Base-by-base conservation (phyloP, 2,329 filamentous ascomycete species). In the Penicillium sp. region DNA sequence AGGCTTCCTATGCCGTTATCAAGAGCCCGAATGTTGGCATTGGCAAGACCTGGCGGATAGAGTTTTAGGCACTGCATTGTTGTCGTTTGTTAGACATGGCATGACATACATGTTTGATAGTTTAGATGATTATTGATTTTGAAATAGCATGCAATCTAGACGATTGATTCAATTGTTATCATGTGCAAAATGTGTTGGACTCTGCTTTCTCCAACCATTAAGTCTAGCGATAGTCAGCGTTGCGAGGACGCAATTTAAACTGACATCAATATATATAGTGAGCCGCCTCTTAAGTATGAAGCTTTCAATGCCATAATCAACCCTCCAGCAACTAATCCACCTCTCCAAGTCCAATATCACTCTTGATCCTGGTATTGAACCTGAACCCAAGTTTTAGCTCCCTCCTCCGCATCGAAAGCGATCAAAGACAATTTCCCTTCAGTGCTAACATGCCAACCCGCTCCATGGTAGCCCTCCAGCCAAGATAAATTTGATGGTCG, bases 1-100 rank as follows among this genome's bases (percentile, higher is more conserved):
- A 84, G 75, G 88, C 88, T 13, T 79, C 82, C 19, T 90, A 85
- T 80, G 88, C 85, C 3, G 80, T 90, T 17, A 83, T 91, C 9
- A 85, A 87, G 72, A 84, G 87, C 71, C 89, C 89, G 0, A 82
- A 81, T 56, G 83, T 89, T 17, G 78, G 73, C n/a, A 85, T 91
- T 76, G 85, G 84, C 38, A 83, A 81, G 70, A 84, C 86, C 24
- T 91, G 89, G 88, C 87, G 81, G 75, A 83, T 89, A 65, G 80
- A 84, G 53, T 88, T 89, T 66, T 77, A 63, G 68, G 49, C 15
- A 53, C 49, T 53, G 24, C 37, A 37, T 24, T 47, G 15, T 24
- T 42, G n/a, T 10, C 33, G 44, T 49, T 58, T 47, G 12, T n/a
- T 38, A 47, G 42, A 56, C 22, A 45, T 33, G 37, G 38, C 13